Base-by-base conservation (phyloP, 2,329 filamentous ascomycete species). In the Aspergillus jensenii region DNA sequence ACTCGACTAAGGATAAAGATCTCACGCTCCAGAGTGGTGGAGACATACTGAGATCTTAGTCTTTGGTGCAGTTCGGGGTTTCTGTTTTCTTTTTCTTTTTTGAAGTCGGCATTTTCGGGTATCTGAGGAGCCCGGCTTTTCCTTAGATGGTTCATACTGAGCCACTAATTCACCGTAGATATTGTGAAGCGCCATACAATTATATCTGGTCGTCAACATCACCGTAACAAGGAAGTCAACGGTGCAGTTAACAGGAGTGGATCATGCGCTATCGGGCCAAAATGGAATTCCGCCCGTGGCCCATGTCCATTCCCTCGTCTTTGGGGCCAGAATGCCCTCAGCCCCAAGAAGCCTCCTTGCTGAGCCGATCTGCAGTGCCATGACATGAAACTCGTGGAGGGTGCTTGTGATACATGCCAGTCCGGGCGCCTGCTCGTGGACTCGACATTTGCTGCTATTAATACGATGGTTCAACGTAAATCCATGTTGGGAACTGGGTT, bases 1-100 rank as follows among this genome's bases (percentile, higher is more conserved):
- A 52, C 52, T 61, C 58, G 37, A 56, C 63, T 65, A 65, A 66
- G 57, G 64, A 66, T 66, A 66, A 66, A 64, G 64, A 66, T 66
- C 64, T 66, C 62, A 66, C 48, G 58, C 56, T 58, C 59, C 59
- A 55, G 54, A 47, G 44, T 45, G 56, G 52, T 53, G 59, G 62
- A 19, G 17, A 23, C 37, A 37, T 23, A 23, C 25, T 19, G 33
- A 52, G 50, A 54, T 54, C 51, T 37, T 19, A 39, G 51, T 40
- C 9, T 43, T 21, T 40, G 31, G 21, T 31, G n/a, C 15, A 43
- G 35, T 7, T n/a, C 35, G 35, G 27, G 27, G 27, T 31, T 31
- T 31, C 21, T 37, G 5, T 37, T 21, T 6, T 11, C 7, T 43
- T 21, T 37, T 9, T 37, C 15, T 17, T 17, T 17, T 37, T 35